These are phyloP conservation scores for Boletellus deceptivus DNA, from an alignment of 1,284 basidiomycete species.

Conservation along the genomic window DNA sequence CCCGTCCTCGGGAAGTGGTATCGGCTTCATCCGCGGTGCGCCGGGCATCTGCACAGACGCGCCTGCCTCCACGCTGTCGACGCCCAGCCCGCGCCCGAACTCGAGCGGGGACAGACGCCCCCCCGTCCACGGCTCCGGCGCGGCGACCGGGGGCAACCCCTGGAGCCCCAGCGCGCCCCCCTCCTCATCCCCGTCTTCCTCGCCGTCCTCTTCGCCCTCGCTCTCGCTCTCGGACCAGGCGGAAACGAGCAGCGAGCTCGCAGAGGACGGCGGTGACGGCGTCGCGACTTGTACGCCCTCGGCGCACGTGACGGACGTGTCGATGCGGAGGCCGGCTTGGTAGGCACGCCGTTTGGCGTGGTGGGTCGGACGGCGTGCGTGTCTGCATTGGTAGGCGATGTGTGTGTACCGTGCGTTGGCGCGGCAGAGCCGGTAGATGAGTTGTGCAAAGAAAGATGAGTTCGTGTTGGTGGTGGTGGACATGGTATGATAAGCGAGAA, in stretches of 20 bases:
- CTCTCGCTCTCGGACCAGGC: too few species aligned
- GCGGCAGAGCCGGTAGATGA: constrained; percentile 38
- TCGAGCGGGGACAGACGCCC: constrained; percentile 15
- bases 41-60: constrained; percentile 11
- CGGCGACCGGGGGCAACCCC: constrained; percentile 5
- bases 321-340: constrained; percentile 41
- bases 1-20: constrained; percentile 17
- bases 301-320: constrained; percentile 39
- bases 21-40: constrained; percentile 25
- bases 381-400: constrained; percentile 36
- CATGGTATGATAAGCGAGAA: not conserved
- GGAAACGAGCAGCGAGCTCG: not conserved
- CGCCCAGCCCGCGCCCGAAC: not conserved
- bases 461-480: constrained; percentile 16
- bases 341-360: constrained; percentile 47
- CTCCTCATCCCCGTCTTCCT: not conserved
- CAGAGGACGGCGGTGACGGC: not conserved
- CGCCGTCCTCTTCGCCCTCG: not conserved
- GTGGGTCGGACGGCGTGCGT: constrained; percentile 31
- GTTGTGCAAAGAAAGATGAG: constrained; percentile 25
- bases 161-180: too few species aligned
- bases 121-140: not conserved
- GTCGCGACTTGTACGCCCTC: too few species aligned
- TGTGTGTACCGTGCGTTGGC: constrained; percentile 41
- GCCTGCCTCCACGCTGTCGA: not conserved